These are phyloP conservation scores for Rhizophora apiculata DNA, from an alignment of 345 rosid species.

Conservation along the genomic window DNA sequence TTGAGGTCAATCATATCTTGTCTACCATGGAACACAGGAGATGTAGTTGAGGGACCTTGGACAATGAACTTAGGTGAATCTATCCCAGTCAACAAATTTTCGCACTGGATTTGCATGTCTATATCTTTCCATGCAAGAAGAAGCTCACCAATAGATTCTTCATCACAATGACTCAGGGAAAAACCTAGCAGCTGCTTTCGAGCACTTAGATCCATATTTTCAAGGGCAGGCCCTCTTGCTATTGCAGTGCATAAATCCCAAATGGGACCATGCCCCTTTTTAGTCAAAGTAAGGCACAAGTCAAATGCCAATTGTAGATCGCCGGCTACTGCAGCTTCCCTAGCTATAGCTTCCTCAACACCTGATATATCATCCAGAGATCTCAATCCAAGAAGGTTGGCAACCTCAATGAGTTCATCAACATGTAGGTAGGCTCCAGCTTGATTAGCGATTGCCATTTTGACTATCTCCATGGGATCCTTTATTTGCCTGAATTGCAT, in stretches of 20 bases:
- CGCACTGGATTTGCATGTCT: slow-evolving; percentile 85
- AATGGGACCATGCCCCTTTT: slow-evolving; percentile 84
- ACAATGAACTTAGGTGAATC: slow-evolving; percentile 41
- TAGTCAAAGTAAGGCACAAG: slow-evolving; percentile 75
- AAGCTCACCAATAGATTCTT: slow-evolving; percentile 86
- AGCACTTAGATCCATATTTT: slow-evolving; percentile 74
- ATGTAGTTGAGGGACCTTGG: slow-evolving; percentile 29
- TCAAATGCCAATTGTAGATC: slow-evolving; percentile 97
- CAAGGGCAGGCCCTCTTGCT: slow-evolving; percentile 95
- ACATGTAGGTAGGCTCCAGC: slow-evolving; percentile 88
- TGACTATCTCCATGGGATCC: slow-evolving; percentile 93
- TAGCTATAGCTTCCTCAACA: slow-evolving; percentile 96
- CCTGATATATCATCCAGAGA: slow-evolving; percentile 70
- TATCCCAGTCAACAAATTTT: slow-evolving; percentile 57
- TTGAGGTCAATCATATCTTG: slow-evolving; percentile 46
- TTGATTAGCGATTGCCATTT: slow-evolving; percentile 86
- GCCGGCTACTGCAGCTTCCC: slow-evolving; percentile 97
- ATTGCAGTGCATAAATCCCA: slow-evolving; percentile 99
- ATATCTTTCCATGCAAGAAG: slow-evolving; percentile 97
- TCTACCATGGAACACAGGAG: slow-evolving; percentile 33
- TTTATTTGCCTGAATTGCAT: slow-evolving; percentile 92
- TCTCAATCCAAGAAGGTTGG: slow-evolving; percentile 88
- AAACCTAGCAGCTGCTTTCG: slow-evolving; percentile 83
- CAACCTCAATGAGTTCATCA: slow-evolving; percentile 88
- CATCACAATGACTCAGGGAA: slow-evolving; percentile 91